A percentile compares a stretch with the other conserved stretches of the same genome.
Evolutionary conservation across 306 rosid species (phyloP).

Genomic region (Leucaena leucocephala): DNA sequence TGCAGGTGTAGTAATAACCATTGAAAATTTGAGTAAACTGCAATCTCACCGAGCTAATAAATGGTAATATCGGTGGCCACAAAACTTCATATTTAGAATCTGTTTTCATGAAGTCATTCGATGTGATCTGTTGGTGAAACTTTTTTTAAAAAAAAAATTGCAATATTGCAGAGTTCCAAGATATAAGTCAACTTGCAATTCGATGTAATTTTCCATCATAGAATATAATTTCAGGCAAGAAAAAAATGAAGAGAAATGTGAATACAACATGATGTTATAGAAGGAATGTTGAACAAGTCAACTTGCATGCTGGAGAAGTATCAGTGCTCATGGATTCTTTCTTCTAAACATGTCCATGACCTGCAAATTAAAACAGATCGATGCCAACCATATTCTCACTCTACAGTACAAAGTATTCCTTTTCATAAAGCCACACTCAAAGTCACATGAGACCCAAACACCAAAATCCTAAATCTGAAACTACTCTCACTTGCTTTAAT

Average conservation of each 20-base stretch:
- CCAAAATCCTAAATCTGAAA: constrained; percentile 32
- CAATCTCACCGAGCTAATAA: too few relatives aligned
- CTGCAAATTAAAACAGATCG: not conserved
- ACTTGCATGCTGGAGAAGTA: constrained; percentile 7
- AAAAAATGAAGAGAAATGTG: not conserved
- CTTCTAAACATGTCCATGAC: constrained; percentile 23
- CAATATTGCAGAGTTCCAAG: not conserved
- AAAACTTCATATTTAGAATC: too few relatives aligned
- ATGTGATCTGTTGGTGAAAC: too few relatives aligned
- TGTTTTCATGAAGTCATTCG: too few relatives aligned
- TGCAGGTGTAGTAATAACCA: not conserved
- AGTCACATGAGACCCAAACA: constrained; percentile 27
- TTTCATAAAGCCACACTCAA: constrained; percentile 38
- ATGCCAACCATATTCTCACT: constrained; percentile 34
- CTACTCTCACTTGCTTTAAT: constrained; percentile 26
- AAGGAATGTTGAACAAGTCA: not conserved
- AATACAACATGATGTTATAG: not conserved
- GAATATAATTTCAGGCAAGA: not conserved
- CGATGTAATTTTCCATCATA: not conserved
- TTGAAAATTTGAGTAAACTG: not conserved
- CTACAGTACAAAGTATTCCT: constrained; percentile 42
- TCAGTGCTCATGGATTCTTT: constrained; percentile 34
- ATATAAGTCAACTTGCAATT: too few relatives aligned
- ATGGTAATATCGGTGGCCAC: too few relatives aligned
- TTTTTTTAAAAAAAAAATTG: too few relatives aligned